phyloP scores from a whole-genome alignment of 1,284 basidiomycete species.

The Phellinidium pouzarii region DNA sequence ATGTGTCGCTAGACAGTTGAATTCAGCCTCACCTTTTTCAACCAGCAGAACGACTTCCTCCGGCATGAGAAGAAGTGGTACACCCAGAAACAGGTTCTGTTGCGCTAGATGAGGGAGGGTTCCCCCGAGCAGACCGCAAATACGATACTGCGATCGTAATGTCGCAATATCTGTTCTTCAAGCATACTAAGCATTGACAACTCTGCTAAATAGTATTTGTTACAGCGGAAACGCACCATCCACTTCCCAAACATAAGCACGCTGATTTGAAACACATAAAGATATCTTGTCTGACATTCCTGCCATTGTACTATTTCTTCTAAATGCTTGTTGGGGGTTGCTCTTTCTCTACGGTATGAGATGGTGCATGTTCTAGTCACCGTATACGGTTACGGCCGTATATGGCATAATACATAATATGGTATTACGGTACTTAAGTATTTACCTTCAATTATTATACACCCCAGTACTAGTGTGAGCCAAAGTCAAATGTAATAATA shows the following conservation, averaged over 20 bases:
- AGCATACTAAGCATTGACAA: conserved; percentile 15
- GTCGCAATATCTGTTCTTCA: conserved; percentile 62
- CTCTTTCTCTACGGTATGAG: too few species aligned
- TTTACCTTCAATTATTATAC: too few species aligned
- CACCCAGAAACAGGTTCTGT: conserved; percentile 93
- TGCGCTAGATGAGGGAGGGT: conserved; percentile 93
- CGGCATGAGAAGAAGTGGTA: conserved; percentile 82
- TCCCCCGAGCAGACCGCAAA: conserved; percentile 83
- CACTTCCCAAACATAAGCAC: conserved; percentile 73
- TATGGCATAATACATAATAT: too few species aligned
- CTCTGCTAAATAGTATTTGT: conserved; percentile 11
- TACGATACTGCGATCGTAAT: conserved; percentile 71
- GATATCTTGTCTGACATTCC: conserved; percentile 26
- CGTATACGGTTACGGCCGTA: too few species aligned
- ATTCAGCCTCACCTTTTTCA: conserved; percentile 53
- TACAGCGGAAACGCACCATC: conserved; percentile 42
- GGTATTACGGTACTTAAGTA: too few species aligned
- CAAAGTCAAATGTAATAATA: too few species aligned
- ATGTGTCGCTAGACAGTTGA: too few species aligned
- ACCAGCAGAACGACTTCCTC: conserved; percentile 91
- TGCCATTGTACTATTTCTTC: not conserved
- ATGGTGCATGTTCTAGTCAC: too few species aligned
- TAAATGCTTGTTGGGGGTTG: too few species aligned
- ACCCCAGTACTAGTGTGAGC: too few species aligned
- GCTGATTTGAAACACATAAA: conserved; percentile 62